Conservation (phyloP, 2,329 filamentous ascomycete genomes). For the Diaporthe sp. region DNA sequence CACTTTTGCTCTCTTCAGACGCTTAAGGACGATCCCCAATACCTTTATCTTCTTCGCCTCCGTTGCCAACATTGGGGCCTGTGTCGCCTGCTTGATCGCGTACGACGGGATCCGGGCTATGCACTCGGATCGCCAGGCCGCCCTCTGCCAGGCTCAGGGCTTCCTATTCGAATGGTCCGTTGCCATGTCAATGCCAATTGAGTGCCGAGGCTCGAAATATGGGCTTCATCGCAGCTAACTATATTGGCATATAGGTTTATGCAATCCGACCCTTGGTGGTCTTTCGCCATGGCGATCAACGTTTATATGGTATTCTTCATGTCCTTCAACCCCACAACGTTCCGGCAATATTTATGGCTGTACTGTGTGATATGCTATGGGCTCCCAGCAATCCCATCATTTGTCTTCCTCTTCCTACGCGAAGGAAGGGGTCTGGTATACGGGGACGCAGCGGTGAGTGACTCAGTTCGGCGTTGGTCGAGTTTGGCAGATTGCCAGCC, state of each 20-base stretch:
- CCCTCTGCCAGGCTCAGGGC: conserved; percentile 73
- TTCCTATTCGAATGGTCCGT: conserved; percentile 78
- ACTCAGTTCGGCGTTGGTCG: not conserved
- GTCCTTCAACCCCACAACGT: conserved; percentile 74
- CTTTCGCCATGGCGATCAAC: conserved; percentile 85
- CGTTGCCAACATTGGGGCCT: conserved; percentile 70
- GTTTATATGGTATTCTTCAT: conserved; percentile 79
- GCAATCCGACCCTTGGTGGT: conserved; percentile 83
- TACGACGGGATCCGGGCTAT: conserved; percentile 72
- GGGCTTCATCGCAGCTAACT: not conserved
- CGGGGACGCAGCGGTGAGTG: conserved; percentile 68
- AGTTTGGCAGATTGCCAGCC: not conserved
- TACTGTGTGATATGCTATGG: conserved; percentile 82
- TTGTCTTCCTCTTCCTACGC: conserved; percentile 73
- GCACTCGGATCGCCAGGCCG: conserved; percentile 53
- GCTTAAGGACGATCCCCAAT: conserved; percentile 70
- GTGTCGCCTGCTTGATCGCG: conserved; percentile 78
- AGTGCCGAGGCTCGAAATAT: not conserved
- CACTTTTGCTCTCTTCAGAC: conserved; percentile 64
- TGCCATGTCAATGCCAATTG: not conserved
- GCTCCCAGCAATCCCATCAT: conserved; percentile 75
- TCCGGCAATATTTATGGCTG: conserved; percentile 78
- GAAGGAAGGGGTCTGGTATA: conserved; percentile 59
- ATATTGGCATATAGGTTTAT: conserved; percentile 73
- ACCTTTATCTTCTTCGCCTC: conserved; percentile 74